These are phyloP conservation scores for Emmonsiellopsis sp. DNA, from an alignment of 2,329 filamentous ascomycete genomes.

Conservation along the genomic window DNA sequence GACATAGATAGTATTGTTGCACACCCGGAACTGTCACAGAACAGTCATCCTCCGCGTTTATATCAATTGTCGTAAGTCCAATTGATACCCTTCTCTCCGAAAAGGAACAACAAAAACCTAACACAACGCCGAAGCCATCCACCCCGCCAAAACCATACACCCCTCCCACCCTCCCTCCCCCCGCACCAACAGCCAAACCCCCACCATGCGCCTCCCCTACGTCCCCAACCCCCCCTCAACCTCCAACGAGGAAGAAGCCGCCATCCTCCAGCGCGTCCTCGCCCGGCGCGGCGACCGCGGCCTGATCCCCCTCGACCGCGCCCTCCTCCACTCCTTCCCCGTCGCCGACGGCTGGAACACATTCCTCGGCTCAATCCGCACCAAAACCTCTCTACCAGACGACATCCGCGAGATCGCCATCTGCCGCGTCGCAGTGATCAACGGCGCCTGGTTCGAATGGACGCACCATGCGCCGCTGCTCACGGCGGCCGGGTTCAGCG, in stretches of 20 bases:
- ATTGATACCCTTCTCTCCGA: not conserved
- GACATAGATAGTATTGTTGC: not conserved
- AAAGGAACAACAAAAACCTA: not conserved
- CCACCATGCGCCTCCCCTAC: conserved; percentile 47
- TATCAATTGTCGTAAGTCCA: not conserved
- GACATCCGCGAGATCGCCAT: conserved; percentile 67
- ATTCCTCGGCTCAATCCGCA: conserved; percentile 48
- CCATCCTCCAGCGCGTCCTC: conserved; percentile 42
- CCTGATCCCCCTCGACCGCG: conserved; percentile 44
- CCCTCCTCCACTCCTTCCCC: conserved; percentile 45
- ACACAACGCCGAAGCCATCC: not conserved
- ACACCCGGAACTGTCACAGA: not conserved
- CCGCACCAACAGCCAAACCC: not conserved
- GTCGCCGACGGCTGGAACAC: conserved; percentile 51
- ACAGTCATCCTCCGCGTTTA: not conserved
- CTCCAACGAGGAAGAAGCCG: conserved; percentile 37
- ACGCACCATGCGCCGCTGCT: conserved; percentile 67
- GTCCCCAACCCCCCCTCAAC: conserved; percentile 42
- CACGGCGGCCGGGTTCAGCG: conserved; percentile 46
- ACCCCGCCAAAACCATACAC: not conserved
- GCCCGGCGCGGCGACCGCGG: conserved; percentile 41
- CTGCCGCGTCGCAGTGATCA: conserved; percentile 69
- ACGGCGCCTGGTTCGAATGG: conserved; percentile 81
- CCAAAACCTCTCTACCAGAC: conserved; percentile 39
- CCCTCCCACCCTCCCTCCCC: not conserved